Evolutionary conservation across 108 stramenopile genomes (phyloP).

Genomic region (Seminavis robusta): DNA sequence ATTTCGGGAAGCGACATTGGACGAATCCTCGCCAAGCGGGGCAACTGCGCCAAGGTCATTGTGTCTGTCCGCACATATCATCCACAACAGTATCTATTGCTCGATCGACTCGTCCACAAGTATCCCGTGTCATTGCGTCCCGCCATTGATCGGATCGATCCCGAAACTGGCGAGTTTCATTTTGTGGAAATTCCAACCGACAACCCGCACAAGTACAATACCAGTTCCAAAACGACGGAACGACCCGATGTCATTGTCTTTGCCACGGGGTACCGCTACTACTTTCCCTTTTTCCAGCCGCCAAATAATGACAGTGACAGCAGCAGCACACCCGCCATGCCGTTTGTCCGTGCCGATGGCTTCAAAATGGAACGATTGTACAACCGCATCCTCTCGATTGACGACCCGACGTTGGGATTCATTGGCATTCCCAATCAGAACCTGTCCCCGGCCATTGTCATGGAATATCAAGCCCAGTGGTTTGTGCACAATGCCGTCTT

Average conservation of each 20-base stretch:
- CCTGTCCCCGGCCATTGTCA: neutral
- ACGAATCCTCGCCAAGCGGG: neutral
- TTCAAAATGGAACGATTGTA: conserved; percentile 5
- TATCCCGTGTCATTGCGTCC: neutral
- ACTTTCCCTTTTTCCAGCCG: neutral
- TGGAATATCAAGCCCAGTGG: neutral
- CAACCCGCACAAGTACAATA: neutral
- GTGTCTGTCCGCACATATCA: neutral
- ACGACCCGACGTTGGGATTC: conserved; percentile 3
- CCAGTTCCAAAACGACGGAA: neutral
- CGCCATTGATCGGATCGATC: neutral
- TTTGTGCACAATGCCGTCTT: too few relatives aligned
- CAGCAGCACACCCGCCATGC: too few relatives aligned
- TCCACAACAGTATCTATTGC: neutral
- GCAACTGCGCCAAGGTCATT: neutral
- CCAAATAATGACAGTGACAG: neutral
- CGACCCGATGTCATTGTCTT: conserved; percentile 2
- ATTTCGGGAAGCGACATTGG: neutral
- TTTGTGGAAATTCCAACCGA: too few relatives aligned
- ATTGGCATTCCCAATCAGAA: neutral
- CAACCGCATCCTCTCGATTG: neutral
- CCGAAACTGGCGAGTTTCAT: neutral
- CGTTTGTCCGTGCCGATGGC: neutral
- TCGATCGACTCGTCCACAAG: neutral
- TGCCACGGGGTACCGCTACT: conserved; percentile 7